Base-by-base conservation (phyloP, 192 early-diverging fungal genomes). In the Thamnidium elegans region DNA sequence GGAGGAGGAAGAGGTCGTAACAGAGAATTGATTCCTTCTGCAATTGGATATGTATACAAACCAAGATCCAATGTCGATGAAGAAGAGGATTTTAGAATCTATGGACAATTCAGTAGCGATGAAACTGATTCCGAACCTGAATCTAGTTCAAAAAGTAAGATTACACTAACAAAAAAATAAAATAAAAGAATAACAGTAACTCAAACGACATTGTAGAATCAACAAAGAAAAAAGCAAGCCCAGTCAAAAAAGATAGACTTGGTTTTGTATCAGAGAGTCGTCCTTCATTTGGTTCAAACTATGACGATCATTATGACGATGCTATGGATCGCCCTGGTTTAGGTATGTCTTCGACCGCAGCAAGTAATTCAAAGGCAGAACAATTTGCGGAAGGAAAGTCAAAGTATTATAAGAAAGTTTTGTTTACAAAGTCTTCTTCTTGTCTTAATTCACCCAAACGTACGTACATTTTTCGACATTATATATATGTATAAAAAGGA, bases 71-170 rank as follows among this genome's bases (percentile, higher is more conserved):
- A 53, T 15, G 50, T 51, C 3, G 44, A 52, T 7, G 43, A 51
- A 3, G 36, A 67, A 4, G 66, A 59, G 15, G 67, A 68, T 45
- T 68, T 68, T 46, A 53, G 20, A 62, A 39, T 68, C 5, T 68
- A 55, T 45, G 67, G 67, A 8, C 59, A 68, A 9, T 68, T 68
- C 17, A 21, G 42, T 20, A 62, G 52, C 51, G 67, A 68, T 36
- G 59, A 60, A 39, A 46, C 50, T 11, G 42, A 65, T 23, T 34
- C 30, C 32, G 47, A 32, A n/a, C 9, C 19, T 19, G 48, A 51
- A 50, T 15, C 6, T 17, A 32, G 43, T 50, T 19, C 17, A 9
- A 63, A 42, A 26, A 30, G 8, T 34, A 47, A 39, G 30, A 26
- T 26, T 26, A 26, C 26, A 26, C 26, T 26, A 26, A 26, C 3